These are phyloP conservation scores for Mitragyna speciosa DNA, from an alignment of 257 asterid genomes.

Conservation along the genomic window DNA sequence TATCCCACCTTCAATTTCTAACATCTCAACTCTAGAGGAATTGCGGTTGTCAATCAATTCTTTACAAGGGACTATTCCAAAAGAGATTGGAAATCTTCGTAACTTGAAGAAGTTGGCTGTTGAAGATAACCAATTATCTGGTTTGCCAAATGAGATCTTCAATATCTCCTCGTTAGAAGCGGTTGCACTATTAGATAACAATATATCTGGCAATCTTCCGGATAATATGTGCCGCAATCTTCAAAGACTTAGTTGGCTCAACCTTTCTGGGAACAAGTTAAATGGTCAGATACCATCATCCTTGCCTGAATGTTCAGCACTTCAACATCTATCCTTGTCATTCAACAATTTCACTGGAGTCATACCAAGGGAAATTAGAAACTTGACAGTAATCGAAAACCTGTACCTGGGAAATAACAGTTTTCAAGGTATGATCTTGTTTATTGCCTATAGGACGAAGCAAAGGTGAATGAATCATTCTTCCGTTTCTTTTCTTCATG, in stretches of 20 bases:
- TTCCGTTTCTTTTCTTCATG: too few relatives aligned
- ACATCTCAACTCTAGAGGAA: neutral
- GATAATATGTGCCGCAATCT: neutral
- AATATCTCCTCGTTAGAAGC: constrained; percentile 13
- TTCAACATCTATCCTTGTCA: too few relatives aligned
- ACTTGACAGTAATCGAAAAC: too few relatives aligned
- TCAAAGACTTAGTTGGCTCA: neutral
- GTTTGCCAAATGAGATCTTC: constrained; percentile 21
- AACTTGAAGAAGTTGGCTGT: neutral
- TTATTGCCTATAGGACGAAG: too few relatives aligned
- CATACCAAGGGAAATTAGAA: too few relatives aligned
- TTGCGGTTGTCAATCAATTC: neutral
- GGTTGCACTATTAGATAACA: neutral
- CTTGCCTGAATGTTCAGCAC: too few relatives aligned
- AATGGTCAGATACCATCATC: too few relatives aligned
- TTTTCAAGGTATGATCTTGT: too few relatives aligned
- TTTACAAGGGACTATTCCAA: neutral
- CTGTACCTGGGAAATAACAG: too few relatives aligned
- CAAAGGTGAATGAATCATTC: too few relatives aligned
- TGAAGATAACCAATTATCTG: neutral
- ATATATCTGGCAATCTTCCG: constrained; percentile 12
- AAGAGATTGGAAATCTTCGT: neutral
- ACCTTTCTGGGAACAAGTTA: neutral
- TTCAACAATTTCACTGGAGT: too few relatives aligned
- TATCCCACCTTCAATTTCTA: neutral